Base-by-base conservation (phyloP, 805 yeast genomes). In the Pichia nakasei region DNA sequence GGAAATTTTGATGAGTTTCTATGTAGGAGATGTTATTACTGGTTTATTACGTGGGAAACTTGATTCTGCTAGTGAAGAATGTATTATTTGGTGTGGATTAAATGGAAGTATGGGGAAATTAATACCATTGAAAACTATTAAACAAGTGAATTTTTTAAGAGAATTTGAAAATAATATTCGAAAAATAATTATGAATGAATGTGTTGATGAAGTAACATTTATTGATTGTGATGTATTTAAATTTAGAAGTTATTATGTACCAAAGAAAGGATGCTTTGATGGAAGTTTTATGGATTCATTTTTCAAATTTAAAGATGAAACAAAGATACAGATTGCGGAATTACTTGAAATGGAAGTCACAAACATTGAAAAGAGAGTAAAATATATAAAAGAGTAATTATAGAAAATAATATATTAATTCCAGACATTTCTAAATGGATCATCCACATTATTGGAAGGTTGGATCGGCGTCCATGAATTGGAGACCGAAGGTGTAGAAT, bases 281-380 rank as follows among this genome's bases (percentile, higher is more conserved):
- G 98, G 98, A 9, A 97, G 93, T 57, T 66, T 85, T 15, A 67
- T 91, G 39, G 96, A 87, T 53, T 58, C 62, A 35, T 85, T 67
- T 54, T 61, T 56, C 39, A 54, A 59, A 9, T 57, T 75, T 19
- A 54, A 56, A 13, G 57, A 60, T 1, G 52, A 64, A 1, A 55
- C 59, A 4, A 68, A 72, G 45, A 52, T 65, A 19, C 59, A 55
- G 18, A 62, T 74, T 24, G 69, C 70, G 8, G 53, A 61, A 13
- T 61, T 61, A 37, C 54, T 77, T 54, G 78, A 75, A 27, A 62
- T 75, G 47, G 53, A 68, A 1, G 71, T 76, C 2, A 54, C 60
- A 37, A 80, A 77, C 31, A 63, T 80, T 11, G 76, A 72, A 41
- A 65, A 69, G 44, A 71, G 75, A 51, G 67, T 80, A 82, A 77